Conservation (phyloP, 2,329 filamentous ascomycete species). For the Botrytis fragariae region DNA sequence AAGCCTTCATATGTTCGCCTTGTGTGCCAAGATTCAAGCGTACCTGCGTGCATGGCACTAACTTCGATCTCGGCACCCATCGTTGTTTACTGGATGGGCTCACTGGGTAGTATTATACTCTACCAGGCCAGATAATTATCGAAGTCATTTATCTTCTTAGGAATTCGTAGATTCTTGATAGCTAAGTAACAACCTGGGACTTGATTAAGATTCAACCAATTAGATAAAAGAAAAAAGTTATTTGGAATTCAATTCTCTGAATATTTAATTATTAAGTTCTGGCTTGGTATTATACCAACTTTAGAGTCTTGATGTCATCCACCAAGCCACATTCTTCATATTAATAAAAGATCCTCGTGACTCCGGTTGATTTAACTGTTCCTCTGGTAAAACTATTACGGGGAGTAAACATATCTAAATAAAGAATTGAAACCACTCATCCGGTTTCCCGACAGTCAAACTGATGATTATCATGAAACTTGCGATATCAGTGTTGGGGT, state of each 20-base stretch:
- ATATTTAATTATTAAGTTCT: background rate
- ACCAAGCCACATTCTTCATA: background rate
- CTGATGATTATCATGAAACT: background rate
- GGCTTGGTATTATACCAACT: background rate
- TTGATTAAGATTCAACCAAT: background rate
- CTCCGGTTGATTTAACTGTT: background rate
- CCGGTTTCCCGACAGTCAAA: accelerated
- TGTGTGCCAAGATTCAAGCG: background rate
- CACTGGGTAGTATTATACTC: background rate
- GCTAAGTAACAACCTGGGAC: background rate
- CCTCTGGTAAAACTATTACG: background rate
- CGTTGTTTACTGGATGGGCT: background rate
- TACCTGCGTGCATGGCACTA: background rate
- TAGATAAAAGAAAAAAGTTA: background rate
- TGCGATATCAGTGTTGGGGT: background rate
- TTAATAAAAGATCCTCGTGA: background rate
- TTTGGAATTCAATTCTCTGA: background rate
- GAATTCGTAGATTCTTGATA: background rate
- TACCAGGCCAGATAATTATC: background rate
- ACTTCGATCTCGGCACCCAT: background rate
- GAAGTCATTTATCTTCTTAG: background rate
- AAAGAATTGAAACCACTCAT: background rate
- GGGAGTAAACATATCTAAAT: background rate
- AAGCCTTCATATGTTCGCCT: background rate
- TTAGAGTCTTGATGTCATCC: no score